A percentile compares a stretch with the other conserved stretches of the same genome.
Evolutionary conservation across 2,329 filamentous ascomycete species (phyloP).

Genomic region (Tolypocladium endophyticum): DNA sequence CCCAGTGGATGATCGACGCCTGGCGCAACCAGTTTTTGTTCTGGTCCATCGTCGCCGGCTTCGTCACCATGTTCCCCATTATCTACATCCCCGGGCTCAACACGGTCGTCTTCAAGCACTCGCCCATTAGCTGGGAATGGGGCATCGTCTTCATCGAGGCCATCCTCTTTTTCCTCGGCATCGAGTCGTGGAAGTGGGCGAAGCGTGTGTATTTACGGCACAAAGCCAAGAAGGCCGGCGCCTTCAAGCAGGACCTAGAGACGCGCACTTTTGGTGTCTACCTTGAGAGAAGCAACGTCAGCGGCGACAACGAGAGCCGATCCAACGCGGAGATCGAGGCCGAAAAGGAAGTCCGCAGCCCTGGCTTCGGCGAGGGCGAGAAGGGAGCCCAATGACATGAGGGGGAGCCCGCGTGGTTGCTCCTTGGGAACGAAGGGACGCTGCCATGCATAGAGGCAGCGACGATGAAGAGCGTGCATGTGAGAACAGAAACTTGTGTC

Average conservation of each 20-base stretch:
- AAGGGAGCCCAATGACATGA: constrained; percentile 10
- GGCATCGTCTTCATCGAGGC: constrained; percentile 44
- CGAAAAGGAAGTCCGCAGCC: constrained; percentile 4
- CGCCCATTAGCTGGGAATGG: constrained; percentile 51
- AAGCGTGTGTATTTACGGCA: constrained; percentile 33
- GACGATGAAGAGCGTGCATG: background rate
- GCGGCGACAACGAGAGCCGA: constrained; percentile 7
- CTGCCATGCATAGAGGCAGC: background rate
- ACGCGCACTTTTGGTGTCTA: constrained; percentile 22
- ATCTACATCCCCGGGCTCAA: constrained; percentile 50
- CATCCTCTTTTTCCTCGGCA: constrained; percentile 45
- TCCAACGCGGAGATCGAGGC: constrained; percentile 1
- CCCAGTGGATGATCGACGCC: constrained; percentile 55
- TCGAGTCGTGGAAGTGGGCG: constrained; percentile 47
- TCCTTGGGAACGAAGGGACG: background rate
- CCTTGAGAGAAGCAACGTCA: constrained; percentile 11
- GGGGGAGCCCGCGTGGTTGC: constrained; percentile 1
- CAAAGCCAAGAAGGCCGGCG: constrained; percentile 7
- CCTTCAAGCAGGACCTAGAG: constrained; percentile 16
- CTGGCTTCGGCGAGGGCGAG: background rate
- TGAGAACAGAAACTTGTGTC: background rate
- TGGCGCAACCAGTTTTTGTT: constrained; percentile 65
- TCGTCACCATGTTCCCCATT: constrained; percentile 35
- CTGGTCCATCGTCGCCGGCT: constrained; percentile 40
- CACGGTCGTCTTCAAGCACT: constrained; percentile 45